Base-by-base conservation (phyloP, 768 basidiomycete species). In the Leccinum subtestaceum region DNA sequence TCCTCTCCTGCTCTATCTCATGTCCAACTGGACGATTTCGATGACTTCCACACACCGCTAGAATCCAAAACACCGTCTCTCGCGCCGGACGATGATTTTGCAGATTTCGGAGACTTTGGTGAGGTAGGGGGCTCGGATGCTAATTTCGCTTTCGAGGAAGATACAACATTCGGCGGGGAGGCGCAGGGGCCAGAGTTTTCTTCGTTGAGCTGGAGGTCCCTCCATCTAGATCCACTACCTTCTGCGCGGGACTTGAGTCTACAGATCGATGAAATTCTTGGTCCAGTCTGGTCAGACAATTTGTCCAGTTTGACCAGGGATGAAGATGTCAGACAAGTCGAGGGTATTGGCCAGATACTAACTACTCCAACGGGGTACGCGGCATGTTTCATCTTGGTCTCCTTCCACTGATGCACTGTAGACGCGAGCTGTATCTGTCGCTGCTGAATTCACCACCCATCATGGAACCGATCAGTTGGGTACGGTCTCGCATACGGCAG, bases 381-480 rank as follows among this genome's bases (percentile, higher is more conserved):
- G 2, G 31, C 15, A 34, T 36, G 21, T 19, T 49, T 47, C 61
- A 58, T 64, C 56, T 57, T 61, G 53, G 60, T 68, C 63, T 68
- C 64, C 60, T 62, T 61, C 60, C 55, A 49, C 67, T 66, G 56
- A 66, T 60, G 31, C 43, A 10, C 56, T 57, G 47, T 43, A 96
- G 95, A 72, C 93, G 93, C 51, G 82, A 88, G 60, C 74, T 93
- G 55, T 93, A 93, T 73, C 84, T 85, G 57, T 77, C 81, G 59
- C 80, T 95, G 17, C 70, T 92, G 40, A 81, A 88, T 62, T 81
- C 87, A 1, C 85, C 89, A 2, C 87, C 91, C 34, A 83, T 87
- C 10, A 87, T 84, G 48, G 86, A 89, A 70, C 88, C 91, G n/a
- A 87, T 93, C 55, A 95, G 92, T 66, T 98, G 95, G 95, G 95